These are phyloP conservation scores for Colletotrichum eleusines DNA, from an alignment of 2,329 filamentous ascomycete genomes.

Conservation along the genomic window DNA sequence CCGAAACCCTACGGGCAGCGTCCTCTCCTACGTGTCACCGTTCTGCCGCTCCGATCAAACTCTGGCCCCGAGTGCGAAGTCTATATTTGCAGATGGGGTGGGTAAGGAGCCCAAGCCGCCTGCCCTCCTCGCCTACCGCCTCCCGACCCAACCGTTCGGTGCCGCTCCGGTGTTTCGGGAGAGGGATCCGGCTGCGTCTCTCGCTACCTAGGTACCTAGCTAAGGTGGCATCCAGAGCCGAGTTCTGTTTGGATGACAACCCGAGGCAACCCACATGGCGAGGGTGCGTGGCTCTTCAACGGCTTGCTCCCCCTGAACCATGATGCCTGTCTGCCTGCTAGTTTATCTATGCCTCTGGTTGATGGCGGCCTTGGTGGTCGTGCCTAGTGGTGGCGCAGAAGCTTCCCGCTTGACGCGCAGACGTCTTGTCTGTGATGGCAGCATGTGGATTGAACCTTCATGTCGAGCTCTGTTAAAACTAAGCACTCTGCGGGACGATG, in stretches of 20 bases:
- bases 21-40: background rate
- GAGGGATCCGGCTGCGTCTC: background rate
- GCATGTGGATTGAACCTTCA: slow-evolving; percentile 10
- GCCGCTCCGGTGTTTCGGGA: slow-evolving; percentile 18
- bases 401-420: slow-evolving; percentile 7
- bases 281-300: background rate
- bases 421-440: slow-evolving; percentile 11
- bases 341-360: slow-evolving; percentile 5
- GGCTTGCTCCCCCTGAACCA: background rate
- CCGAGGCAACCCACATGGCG: background rate
- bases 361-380: background rate
- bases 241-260: background rate
- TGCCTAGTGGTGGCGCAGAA: slow-evolving; percentile 19
- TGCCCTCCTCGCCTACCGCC: background rate
- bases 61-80: background rate
- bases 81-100: background rate
- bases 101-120: background rate
- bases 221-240: background rate
- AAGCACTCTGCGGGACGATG: background rate
- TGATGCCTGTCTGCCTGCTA: background rate
- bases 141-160: slow-evolving; percentile 17
- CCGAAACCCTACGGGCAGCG: background rate
- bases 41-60: background rate
- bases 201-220: background rate
- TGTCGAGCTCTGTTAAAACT: background rate